phyloP scores from a whole-genome alignment of 2,329 filamentous ascomycete species.

The Trichoderma endophyticum region DNA sequence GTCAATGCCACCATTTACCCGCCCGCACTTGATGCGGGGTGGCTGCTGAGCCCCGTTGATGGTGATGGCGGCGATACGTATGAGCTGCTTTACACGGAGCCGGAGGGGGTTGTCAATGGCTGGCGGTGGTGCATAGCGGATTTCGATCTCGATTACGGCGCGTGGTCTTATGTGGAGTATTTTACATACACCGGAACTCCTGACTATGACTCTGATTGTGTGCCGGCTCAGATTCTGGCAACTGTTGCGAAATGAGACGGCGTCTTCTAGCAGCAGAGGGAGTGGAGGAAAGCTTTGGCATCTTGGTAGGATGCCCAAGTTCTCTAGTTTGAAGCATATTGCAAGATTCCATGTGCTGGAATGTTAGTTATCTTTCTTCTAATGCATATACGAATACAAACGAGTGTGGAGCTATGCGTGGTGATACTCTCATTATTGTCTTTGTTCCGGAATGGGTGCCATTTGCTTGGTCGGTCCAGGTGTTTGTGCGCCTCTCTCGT shows the following conservation, averaged over 20 bases:
- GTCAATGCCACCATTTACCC: conserved; percentile 27
- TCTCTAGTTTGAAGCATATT: neutral
- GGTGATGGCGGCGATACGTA: neutral
- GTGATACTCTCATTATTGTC: neutral
- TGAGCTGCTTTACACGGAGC: neutral
- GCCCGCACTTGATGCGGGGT: neutral
- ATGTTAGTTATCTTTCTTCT: neutral
- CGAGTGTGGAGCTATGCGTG: neutral
- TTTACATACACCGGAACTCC: neutral
- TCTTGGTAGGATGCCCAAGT: neutral
- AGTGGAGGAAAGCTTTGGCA: neutral
- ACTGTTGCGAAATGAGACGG: neutral
- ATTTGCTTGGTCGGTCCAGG: too few relatives aligned
- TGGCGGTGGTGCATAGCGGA: neutral
- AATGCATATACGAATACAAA: neutral
- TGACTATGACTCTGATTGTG: neutral
- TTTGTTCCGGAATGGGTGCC: neutral
- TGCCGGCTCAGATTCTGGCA: neutral
- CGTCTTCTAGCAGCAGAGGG: neutral
- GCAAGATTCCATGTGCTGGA: neutral
- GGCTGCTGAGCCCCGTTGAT: neutral
- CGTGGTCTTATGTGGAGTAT: neutral
- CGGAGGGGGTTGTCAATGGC: neutral
- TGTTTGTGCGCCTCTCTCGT: neutral
- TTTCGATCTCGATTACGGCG: neutral